Conservation (phyloP, 176 grass and related monocot genomes). For the Carex cristatella region DNA sequence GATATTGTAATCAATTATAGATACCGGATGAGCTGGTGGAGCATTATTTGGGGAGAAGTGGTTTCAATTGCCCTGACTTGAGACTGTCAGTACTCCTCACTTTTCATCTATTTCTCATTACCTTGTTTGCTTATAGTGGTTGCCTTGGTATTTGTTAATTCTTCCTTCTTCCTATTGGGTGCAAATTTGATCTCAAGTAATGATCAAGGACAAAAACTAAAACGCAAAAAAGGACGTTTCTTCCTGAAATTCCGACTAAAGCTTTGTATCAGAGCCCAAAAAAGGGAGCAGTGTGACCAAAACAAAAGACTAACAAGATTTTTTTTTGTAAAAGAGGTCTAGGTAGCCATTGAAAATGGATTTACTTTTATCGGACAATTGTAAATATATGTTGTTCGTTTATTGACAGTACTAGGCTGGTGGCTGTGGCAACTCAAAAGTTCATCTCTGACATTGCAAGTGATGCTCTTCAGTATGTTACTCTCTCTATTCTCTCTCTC, state of each 20-base stretch:
- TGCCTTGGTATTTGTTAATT: background rate
- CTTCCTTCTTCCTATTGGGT: background rate
- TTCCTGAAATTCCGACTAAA: background rate
- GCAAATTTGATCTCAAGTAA: background rate
- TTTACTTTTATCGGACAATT: background rate
- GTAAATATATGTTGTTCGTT: background rate
- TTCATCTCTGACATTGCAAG: constrained; percentile 88
- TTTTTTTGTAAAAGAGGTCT: background rate
- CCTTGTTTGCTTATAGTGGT: background rate
- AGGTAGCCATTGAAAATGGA: background rate
- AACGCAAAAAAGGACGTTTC: background rate
- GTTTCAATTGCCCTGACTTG: constrained; percentile 91
- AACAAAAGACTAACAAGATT: background rate
- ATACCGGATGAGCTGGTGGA: constrained; percentile 98
- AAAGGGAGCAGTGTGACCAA: background rate
- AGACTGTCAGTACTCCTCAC: constrained; percentile 49
- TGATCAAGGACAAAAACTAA: background rate
- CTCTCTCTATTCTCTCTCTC: background rate
- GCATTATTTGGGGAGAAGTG: constrained; percentile 86
- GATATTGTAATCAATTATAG: constrained; percentile 23
- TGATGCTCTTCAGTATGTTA: constrained; percentile 90
- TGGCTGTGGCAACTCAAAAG: constrained; percentile 91
- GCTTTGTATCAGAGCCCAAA: background rate
- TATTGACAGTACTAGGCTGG: constrained; percentile 70
- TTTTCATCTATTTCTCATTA: background rate